Base-by-base conservation (phyloP, 768 basidiomycete genomes). In the Glaciozyma martinii region DNA sequence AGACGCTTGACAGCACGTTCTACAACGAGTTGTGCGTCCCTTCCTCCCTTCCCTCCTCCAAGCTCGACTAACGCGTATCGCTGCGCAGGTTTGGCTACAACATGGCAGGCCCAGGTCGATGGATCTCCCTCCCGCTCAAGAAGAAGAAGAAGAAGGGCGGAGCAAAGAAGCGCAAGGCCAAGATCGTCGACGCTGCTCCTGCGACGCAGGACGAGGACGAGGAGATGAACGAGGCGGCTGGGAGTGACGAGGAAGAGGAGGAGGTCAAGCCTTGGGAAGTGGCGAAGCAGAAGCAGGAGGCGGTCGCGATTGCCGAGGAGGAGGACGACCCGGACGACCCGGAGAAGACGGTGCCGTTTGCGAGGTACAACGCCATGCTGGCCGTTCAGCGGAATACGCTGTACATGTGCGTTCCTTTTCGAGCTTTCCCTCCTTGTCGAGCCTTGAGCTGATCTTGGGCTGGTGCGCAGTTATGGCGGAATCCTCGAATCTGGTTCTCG, bases 301-400 rank as follows among this genome's bases (percentile, higher is more conserved):
- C 68, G 21, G 76, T 73, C 23, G 37, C 52, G 16, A 18, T 64
- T 29, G 66, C 62, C 18, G 66, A 44, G 43, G 76, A 77, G 21
- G 72, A 75, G 42, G 81, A 82, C 27, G 84, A 86, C 67, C 78
- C 80, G 1, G 83, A 88, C 60, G 88, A 90, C 72, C 86, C 88
- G 0, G 76, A 78, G 44, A 73, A 81, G 65, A 84, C 86, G 0
- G 77, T 78, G 1, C 92, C 91, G 0, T 78, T 86, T 23, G 80
- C 85, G 1, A 81, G 89, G 12, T 93, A 92, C 76, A 94, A 93
- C 71, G 82, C 89, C 6, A 92, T 94, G 90, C 79, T 92, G 10
- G 84, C 89, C 0, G 85, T 92, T 10, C 79, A 90, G 50, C 82
- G 85, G 27, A 93, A 90, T 74, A 90, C 87, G 0, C 78, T 94